Evolutionary conservation across 768 basidiomycete species (phyloP).

Genomic region (Hypsizygus marmoreus): DNA sequence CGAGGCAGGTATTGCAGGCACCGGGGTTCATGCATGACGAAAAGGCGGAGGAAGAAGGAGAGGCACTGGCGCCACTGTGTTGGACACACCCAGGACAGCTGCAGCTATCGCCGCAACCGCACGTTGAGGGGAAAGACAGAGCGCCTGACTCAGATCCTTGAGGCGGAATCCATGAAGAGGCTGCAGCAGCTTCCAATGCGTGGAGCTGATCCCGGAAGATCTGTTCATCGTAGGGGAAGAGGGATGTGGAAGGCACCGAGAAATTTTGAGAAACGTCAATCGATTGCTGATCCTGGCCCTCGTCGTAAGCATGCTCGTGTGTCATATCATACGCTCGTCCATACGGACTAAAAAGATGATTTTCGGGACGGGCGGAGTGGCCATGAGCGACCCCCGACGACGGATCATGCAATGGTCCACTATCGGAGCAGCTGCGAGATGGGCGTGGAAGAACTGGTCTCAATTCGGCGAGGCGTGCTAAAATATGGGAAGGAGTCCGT

Average conservation of each 20-base stretch:
- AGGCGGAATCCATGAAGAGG: constrained; percentile 18
- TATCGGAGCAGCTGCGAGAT: constrained; percentile 20
- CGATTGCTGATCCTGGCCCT: constrained; percentile 27
- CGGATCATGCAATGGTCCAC: constrained; percentile 48
- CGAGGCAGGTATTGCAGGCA: constrained; percentile 51
- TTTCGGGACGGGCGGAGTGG: constrained; percentile 47
- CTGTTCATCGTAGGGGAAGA: constrained; percentile 24
- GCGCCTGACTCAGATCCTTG: constrained; percentile 21
- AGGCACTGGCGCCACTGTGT: constrained; percentile 42
- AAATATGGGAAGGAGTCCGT: constrained; percentile 46
- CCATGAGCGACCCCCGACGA: constrained; percentile 45
- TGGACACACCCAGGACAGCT: constrained; percentile 65
- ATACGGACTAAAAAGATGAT: constrained; percentile 64
- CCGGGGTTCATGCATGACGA: constrained; percentile 39
- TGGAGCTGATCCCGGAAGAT: constrained; percentile 26
- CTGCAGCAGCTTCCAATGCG: constrained; percentile 39
- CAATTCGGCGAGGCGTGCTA: constrained; percentile 63
- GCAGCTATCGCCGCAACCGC: constrained; percentile 66
- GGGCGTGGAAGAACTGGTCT: constrained; percentile 75
- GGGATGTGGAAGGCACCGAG: constrained; percentile 25
- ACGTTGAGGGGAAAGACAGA: constrained; percentile 46
- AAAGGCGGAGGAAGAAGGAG: constrained; percentile 35
- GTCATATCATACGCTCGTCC: constrained; percentile 61
- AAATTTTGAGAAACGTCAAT: constrained; percentile 9
- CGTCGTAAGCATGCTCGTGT: constrained; percentile 28